phyloP scores from a whole-genome alignment of 1,284 basidiomycete species.

The Fomitopsis pinicola region DNA sequence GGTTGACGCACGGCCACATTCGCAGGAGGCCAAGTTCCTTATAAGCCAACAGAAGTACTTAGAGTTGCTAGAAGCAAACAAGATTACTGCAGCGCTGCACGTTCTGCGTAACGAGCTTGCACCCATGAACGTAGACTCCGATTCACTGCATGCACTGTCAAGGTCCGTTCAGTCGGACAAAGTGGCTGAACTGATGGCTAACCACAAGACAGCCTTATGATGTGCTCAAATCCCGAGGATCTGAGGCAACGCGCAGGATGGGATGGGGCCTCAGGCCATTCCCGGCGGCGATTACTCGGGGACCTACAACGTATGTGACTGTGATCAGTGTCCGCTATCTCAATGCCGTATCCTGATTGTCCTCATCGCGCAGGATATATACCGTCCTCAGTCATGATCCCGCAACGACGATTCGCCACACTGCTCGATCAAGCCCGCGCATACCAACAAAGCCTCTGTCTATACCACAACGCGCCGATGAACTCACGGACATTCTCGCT shows the following conservation, averaged over 20 bases:
- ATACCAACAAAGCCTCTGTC: slow-evolving; percentile 74
- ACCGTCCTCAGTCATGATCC: slow-evolving; percentile 89
- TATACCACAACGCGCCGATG: slow-evolving; percentile 74
- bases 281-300: slow-evolving; percentile 72
- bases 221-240: slow-evolving; percentile 86
- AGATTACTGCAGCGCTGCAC: slow-evolving; percentile 79
- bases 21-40: slow-evolving; percentile 78
- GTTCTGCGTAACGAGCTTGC: slow-evolving; percentile 88
- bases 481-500: slow-evolving; percentile 68
- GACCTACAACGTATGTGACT: slow-evolving; percentile 74
- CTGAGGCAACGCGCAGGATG: slow-evolving; percentile 79
- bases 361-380: slow-evolving; percentile 62
- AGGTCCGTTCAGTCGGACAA: slow-evolving; percentile 44
- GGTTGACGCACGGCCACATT: slow-evolving; percentile 1
- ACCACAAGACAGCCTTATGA: slow-evolving; percentile 61
- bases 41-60: slow-evolving; percentile 96
- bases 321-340: not conserved
- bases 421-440: slow-evolving; percentile 84
- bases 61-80: slow-evolving; percentile 84
- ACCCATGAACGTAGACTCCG: slow-evolving; percentile 70
- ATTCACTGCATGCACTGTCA: slow-evolving; percentile 80
- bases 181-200: not conserved
- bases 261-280: slow-evolving; percentile 84
- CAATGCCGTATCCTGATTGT: not conserved
- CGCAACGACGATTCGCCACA: slow-evolving; percentile 80